Evolutionary conservation across 306 rosid genomes (phyloP), one percentile per base, ranked within the genome.

Genomic region (Rosa rugosa): DNA sequence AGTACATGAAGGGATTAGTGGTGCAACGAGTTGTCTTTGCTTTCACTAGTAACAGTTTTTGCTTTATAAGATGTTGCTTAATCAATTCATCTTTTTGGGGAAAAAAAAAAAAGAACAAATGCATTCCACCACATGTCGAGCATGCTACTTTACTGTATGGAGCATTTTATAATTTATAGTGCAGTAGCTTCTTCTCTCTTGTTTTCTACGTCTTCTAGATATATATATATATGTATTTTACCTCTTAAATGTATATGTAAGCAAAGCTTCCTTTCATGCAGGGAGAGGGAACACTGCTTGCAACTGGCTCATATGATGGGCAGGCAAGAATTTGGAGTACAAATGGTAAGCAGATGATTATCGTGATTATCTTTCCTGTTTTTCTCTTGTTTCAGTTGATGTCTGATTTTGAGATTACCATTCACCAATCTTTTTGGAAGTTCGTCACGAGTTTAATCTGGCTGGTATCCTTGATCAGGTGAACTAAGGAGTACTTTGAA

Each of bases 261-360:
- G 11, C 27, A 59, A 25, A 31, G 22, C 4, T 40, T 44, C 45
- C 63, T 68, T 44, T 75, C 27, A 46, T 79, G 27, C 85, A 94
- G 97, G 95, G 89, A 67, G 97, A 94, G 73, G 99, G 97, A 73
- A 87, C 97, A 13, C 89, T 92, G 75, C 97, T 94, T 77, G 99
- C 99, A 73, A 94, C 99, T 38, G 99, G 99, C 85, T 92, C 97
- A 1, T 92, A 91, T 66, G 99, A 94, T 77, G 99, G 99, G 76
- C 97, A 94, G 80, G 99, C 99, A 81, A 88, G 99, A 91, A 87
- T 94, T 81, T 94, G 99, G 99, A 80, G 80, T 66, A 84, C 92
- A 20, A 88, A 77, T 83, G 99, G 97, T 94, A 86, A 72, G 86
- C 72, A 75, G 22, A 67, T 72, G 23, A 51, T 31, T 11, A 2